Evolutionary conservation across 495 filamentous ascomycete species (phyloP).

Genomic region (Podospora sp.): DNA sequence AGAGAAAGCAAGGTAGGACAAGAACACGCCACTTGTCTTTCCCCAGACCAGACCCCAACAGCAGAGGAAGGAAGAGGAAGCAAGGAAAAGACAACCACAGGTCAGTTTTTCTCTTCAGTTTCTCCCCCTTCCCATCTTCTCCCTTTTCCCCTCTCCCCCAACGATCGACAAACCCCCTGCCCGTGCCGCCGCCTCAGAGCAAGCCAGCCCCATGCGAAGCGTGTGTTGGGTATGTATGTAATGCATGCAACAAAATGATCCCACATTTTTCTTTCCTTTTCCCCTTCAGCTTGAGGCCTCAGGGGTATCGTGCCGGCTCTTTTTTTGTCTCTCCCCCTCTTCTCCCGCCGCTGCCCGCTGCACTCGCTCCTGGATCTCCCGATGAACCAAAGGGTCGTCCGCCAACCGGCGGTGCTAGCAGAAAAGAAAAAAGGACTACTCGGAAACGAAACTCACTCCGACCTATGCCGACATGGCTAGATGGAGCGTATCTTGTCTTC

Average conservation of each 20-base stretch:
- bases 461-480: neutral
- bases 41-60: neutral
- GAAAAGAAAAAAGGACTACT: neutral
- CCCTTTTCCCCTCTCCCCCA: neutral
- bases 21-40: neutral
- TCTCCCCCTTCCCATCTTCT: neutral
- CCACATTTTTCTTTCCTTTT: neutral
- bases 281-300: neutral
- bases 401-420: neutral
- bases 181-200: neutral
- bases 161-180: neutral
- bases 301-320: neutral
- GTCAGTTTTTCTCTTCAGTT: conserved; percentile 3
- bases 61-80: neutral
- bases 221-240: conserved; percentile 1
- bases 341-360: neutral
- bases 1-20: neutral
- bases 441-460: no score
- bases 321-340: neutral
- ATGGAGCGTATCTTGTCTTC: conserved; percentile 38
- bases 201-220: neutral
- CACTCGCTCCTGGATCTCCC: neutral
- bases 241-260: neutral
- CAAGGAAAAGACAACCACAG: neutral
- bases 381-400: neutral